Evolutionary conservation across 2,329 filamentous ascomycete genomes (phyloP).

Genomic region (Aspergillus felis): DNA sequence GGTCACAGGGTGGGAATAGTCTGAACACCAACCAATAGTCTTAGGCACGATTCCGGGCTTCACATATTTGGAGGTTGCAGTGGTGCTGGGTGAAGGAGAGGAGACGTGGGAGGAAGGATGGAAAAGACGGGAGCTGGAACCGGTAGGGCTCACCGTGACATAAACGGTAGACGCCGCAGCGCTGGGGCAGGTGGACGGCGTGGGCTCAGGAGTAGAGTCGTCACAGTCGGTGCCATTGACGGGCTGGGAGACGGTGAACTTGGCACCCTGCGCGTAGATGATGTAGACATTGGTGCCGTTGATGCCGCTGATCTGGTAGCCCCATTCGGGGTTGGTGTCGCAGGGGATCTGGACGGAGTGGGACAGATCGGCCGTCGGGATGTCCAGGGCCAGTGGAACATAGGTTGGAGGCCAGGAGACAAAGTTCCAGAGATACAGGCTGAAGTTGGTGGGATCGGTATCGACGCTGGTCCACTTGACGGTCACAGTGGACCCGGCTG

Average conservation of each 20-base stretch:
- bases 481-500: slow-evolving; percentile 31
- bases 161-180: slow-evolving; percentile 18
- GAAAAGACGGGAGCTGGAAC: slow-evolving; percentile 12
- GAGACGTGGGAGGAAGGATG: slow-evolving; percentile 9
- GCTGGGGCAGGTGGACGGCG: slow-evolving; percentile 12
- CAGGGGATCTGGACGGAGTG: slow-evolving; percentile 39
- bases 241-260: slow-evolving; percentile 31
- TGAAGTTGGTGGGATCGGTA: slow-evolving; percentile 39
- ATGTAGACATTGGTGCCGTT: slow-evolving; percentile 46
- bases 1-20: slow-evolving; percentile 24
- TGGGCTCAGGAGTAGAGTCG: slow-evolving; percentile 15
- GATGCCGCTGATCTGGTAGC: slow-evolving; percentile 46
- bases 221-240: slow-evolving; percentile 22
- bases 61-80: slow-evolving; percentile 10
- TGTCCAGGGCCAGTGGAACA: slow-evolving; percentile 32
- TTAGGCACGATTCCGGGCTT: slow-evolving; percentile 23
- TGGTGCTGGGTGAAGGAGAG: slow-evolving; percentile 11
- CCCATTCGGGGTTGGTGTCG: slow-evolving; percentile 31
- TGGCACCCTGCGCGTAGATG: slow-evolving; percentile 42
- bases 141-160: slow-evolving; percentile 22
- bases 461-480: slow-evolving; percentile 40
- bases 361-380: slow-evolving; percentile 30
- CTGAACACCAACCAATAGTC: slow-evolving; percentile 24
- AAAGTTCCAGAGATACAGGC: slow-evolving; percentile 45
- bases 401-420: slow-evolving; percentile 44